A percentile compares a stretch with the other conserved stretches of the same genome.
phyloP scores from a whole-genome alignment of 192 early-diverging fungal species.

The Podila clonocystis region DNA sequence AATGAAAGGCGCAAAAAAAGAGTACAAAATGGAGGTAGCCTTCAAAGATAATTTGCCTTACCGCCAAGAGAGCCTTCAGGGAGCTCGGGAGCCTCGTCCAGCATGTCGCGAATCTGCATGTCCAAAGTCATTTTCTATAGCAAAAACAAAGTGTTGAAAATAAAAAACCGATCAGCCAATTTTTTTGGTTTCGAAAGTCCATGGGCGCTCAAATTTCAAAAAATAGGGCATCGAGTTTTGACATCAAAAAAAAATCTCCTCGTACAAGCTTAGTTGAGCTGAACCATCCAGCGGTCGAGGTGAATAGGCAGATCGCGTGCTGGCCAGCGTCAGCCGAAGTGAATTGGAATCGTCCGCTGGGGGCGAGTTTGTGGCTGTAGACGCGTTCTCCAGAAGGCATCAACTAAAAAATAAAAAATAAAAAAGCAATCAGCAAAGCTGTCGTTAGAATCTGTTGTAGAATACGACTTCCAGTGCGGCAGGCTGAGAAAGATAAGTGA shows the following conservation, averaged over 20 bases:
- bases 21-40: background rate
- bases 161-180: constrained; percentile 9
- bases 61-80: constrained; percentile 49
- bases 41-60: constrained; percentile 12
- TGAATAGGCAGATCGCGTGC: constrained; percentile 89
- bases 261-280: constrained; percentile 70
- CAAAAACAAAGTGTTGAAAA: background rate
- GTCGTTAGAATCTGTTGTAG: background rate
- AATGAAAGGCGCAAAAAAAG: background rate
- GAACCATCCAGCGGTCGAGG: constrained; percentile 74
- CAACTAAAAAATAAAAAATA: constrained; percentile 57
- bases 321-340: constrained; percentile 90
- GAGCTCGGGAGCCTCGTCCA: constrained; percentile 33
- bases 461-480: background rate
- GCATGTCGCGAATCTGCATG: constrained; percentile 56
- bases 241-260: constrained; percentile 21
- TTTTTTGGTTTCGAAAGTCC: constrained; percentile 17
- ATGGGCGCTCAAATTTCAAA: no score
- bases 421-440: background rate
- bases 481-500: background rate
- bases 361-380: constrained; percentile 77
- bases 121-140: constrained; percentile 58
- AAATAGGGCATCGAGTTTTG: background rate
- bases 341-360: constrained; percentile 88
- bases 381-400: constrained; percentile 57